A percentile compares a stretch with the other conserved stretches of the same genome.
Conservation (phyloP, 495 filamentous ascomycete species). For the Pyronema domesticum region DNA sequence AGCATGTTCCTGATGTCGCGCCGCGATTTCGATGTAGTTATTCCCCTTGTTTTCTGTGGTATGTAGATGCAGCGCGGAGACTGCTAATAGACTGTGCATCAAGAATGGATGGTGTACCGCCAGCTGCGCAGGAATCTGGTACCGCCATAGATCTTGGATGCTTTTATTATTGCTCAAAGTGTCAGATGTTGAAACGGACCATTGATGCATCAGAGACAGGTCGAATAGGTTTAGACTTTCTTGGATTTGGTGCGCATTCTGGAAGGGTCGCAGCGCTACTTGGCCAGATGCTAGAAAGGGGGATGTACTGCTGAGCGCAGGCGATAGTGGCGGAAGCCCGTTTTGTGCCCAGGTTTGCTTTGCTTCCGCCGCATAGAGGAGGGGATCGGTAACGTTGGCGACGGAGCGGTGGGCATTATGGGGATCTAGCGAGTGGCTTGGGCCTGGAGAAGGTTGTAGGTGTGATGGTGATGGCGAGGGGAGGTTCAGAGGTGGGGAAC, state of each 20-base stretch:
- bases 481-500: neutral
- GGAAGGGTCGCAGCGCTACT: neutral
- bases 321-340: neutral
- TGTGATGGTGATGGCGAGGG: neutral
- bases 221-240: constrained; percentile 6
- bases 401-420: neutral
- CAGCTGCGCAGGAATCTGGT: constrained; percentile 23
- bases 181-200: constrained; percentile 1
- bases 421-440: neutral
- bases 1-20: constrained; percentile 16
- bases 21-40: constrained; percentile 11
- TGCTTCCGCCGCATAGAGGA: neutral
- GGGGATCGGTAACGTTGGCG: neutral
- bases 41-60: neutral
- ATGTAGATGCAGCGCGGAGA: constrained; percentile 27
- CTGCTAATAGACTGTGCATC: constrained; percentile 27
- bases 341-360: neutral
- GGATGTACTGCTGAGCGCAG: neutral
- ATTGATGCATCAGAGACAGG: constrained; percentile 25
- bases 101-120: constrained; percentile 25
- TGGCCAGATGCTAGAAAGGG: neutral
- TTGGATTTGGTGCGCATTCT: neutral
- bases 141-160: constrained; percentile 22
- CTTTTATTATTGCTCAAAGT: constrained; percentile 7
- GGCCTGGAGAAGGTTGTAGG: neutral